A percentile compares a stretch with the other conserved stretches of the same genome.
phyloP scores from a whole-genome alignment of 139 green algal genomes.

The Yamagishiella unicocca region DNA sequence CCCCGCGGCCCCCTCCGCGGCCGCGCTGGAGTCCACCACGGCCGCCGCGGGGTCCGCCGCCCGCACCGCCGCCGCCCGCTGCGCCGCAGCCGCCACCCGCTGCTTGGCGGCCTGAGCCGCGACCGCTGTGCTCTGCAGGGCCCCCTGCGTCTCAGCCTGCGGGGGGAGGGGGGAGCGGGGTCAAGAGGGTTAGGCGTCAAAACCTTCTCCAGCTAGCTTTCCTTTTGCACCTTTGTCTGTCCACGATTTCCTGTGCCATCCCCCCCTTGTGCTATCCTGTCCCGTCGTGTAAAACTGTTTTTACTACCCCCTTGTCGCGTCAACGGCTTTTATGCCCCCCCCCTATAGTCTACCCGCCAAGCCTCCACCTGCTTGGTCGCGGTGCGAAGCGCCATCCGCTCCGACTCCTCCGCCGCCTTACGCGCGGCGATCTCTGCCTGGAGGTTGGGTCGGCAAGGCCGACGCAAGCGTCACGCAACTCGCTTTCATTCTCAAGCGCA shows the following conservation, averaged over 20 bases:
- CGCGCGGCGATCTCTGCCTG: conserved; percentile 45
- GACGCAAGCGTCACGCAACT: neutral
- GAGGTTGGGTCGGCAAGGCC: neutral
- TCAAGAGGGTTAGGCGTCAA: no score
- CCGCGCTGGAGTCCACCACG: neutral
- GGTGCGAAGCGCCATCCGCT: conserved; percentile 37
- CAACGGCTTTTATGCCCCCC: no score
- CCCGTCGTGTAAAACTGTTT: no score
- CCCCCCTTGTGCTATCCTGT: no score
- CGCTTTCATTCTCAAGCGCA: no score
- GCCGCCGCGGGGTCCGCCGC: conserved; percentile 24
- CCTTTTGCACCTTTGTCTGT: no score
- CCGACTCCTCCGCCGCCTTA: conserved; percentile 60
- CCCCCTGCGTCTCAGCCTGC: conserved; percentile 46
- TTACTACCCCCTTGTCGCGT: no score
- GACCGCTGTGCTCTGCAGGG: neutral
- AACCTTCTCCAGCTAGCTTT: no score
- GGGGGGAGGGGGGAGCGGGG: neutral
- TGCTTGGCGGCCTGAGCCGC: conserved; percentile 10
- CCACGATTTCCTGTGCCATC: no score
- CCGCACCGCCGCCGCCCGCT: conserved; percentile 30
- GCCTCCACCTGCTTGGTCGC: conserved; percentile 59
- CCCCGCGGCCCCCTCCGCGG: neutral
- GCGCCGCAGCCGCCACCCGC: conserved; percentile 20
- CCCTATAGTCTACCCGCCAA: no score